A percentile compares a stretch with the other conserved stretches of the same genome.
Conservation (phyloP, 371 early-diverging fungal genomes). For the Mortierella sp. region DNA sequence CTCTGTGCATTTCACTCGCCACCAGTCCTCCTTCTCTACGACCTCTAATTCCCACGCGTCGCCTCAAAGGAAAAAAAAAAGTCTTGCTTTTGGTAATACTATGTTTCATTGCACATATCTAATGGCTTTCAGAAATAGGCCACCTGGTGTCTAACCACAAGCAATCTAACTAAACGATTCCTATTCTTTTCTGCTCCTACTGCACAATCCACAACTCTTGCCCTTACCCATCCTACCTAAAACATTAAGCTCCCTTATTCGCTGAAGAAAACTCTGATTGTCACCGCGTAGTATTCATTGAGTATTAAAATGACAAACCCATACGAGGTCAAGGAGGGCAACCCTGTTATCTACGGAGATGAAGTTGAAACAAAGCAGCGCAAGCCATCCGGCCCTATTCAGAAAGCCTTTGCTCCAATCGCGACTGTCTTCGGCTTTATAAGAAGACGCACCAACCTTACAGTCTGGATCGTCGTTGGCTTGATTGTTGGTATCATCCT, state of each 20-base stretch:
- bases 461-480: conserved; percentile 72
- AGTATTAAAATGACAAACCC: background rate
- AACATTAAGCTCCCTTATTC: background rate
- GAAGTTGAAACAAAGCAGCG: conserved; percentile 8
- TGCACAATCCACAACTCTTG: too few relatives aligned
- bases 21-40: background rate
- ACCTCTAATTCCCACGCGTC: background rate
- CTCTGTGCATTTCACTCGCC: background rate
- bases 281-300: too few relatives aligned
- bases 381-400: background rate
- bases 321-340: background rate
- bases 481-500: conserved; percentile 74
- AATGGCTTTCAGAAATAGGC: too few relatives aligned
- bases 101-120: background rate
- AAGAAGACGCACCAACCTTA: conserved; percentile 62
- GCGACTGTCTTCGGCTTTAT: conserved; percentile 54
- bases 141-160: too few relatives aligned
- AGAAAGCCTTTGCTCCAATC: conserved; percentile 30
- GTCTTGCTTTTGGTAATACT: background rate
- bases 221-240: background rate
- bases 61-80: background rate
- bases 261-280: background rate
- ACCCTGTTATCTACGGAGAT: background rate
- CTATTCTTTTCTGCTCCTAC: too few relatives aligned
- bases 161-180: too few relatives aligned